Evolutionary conservation across 495 filamentous ascomycete species (phyloP), one percentile per base, ranked within the genome.

Genomic region (Aspergillus wentii): DNA sequence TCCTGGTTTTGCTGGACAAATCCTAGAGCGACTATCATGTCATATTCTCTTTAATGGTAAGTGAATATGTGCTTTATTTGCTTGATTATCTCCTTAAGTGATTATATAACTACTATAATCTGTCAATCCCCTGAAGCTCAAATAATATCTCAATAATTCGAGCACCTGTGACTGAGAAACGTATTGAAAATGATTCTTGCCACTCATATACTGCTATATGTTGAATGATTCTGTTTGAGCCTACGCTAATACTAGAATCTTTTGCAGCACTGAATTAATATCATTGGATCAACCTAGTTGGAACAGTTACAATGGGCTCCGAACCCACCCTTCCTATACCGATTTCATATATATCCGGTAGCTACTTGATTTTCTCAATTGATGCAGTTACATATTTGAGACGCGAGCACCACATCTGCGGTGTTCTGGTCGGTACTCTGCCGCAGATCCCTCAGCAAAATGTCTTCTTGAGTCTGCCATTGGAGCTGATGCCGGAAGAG

Each of bases 401-500:
- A 43, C 78, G 81, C 21, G 70, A 79, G 49, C 74, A 96, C 64
- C 79, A 88, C 58, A 94, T 95, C 51, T 87, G 86, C 51, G 88
- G 89, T 34, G 86, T 92, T 16, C 67, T 96, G 32, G 83, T 83
- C 31, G 92, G 92, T 28, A 86, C 83, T 3, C 78, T 96, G 27
- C 88, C 94, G 2, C 92, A 95, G 62, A 78, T 83, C 28, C 88
- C 91, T 5, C 87, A 91, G 49, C 92, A 98, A 60, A 98, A 96
- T 69, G 74, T 95, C 34, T 96, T 97, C 57, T 74, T 89, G 40
- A 87, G 92, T 14, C 61, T 97, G 23, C 92, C 92, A 1, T 52
- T 96, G 25, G 82, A 95, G 65, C 67, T 98, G 27, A 87, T 91
- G 75, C 81, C 86, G 1, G 92, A 97, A 58, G 92, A 98, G 66